Conservation (phyloP, 148 eudicot genomes). For the Amaranthus hypochondriacus region DNA sequence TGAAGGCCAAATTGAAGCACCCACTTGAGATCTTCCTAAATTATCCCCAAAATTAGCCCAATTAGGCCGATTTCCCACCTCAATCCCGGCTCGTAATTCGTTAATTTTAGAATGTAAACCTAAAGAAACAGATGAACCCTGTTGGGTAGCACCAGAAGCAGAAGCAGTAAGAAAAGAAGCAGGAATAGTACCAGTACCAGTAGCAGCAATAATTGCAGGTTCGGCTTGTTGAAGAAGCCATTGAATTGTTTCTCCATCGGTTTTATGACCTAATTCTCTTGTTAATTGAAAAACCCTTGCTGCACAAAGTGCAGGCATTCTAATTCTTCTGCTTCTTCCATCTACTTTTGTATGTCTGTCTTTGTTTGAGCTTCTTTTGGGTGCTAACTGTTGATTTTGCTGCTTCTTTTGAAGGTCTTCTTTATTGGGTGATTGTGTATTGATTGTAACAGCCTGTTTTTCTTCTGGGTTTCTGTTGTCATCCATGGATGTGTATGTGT, state of each 20-base stretch:
- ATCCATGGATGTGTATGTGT: conserved; percentile 21
- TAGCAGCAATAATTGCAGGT: conserved; percentile 71
- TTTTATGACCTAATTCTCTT: conserved; percentile 71
- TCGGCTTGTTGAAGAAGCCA: conserved; percentile 83
- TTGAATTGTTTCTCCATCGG: conserved; percentile 86
- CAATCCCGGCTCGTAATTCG: conserved; percentile 29
- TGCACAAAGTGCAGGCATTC: conserved; percentile 83
- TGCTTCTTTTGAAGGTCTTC: conserved; percentile 18
- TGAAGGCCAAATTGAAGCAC: conserved; percentile 46
- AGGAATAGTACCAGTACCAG: conserved; percentile 70
- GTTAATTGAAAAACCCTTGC: conserved; percentile 82
- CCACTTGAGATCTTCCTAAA: conserved; percentile 50
- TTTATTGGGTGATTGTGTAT: conserved; percentile 20
- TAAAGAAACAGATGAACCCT: conserved; percentile 26
- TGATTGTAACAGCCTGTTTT: conserved; percentile 13
- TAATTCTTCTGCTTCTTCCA: conserved; percentile 64
- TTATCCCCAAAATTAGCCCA: conserved; percentile 33
- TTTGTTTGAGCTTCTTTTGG: conserved; percentile 65
- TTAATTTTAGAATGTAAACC: conserved; percentile 39
- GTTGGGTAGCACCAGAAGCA: conserved; percentile 25
- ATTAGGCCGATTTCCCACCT: background rate
- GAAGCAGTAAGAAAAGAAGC: conserved; percentile 58
- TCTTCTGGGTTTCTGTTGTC: conserved; percentile 29
- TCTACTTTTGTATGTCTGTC: conserved; percentile 90
- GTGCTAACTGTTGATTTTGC: conserved; percentile 34